Conservation (phyloP, 345 rosid genomes). For the Anastatica hierochuntica region DNA sequence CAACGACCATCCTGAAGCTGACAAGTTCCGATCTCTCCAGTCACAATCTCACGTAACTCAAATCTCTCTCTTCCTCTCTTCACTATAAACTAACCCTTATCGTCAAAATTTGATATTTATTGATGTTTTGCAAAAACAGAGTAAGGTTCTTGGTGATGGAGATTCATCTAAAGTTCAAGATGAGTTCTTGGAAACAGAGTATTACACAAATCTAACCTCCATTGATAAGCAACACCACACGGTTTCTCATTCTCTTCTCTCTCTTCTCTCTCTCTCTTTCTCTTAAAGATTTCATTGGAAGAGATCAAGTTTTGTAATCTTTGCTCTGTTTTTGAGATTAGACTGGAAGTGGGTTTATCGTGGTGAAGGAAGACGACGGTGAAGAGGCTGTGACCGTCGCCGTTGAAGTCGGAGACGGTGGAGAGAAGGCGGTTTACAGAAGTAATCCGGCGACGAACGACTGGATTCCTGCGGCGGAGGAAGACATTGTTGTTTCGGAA, state of each 20-base stretch:
- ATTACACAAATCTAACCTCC: conserved; percentile 46
- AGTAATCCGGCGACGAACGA: conserved; percentile 78
- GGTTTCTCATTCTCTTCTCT: conserved; percentile 20
- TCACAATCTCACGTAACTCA: conserved; percentile 37
- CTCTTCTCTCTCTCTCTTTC: neutral
- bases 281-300: too few relatives aligned
- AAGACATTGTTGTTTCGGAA: conserved; percentile 24
- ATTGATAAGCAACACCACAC: conserved; percentile 66
- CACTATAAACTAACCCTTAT: neutral
- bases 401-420: conserved; percentile 10
- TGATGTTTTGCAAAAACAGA: conserved; percentile 29
- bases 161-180: conserved; percentile 22
- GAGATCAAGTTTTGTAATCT: too few relatives aligned
- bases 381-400: conserved; percentile 5
- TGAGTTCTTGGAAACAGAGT: conserved; percentile 57
- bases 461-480: conserved; percentile 42
- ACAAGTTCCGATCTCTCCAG: conserved; percentile 46
- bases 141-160: conserved; percentile 13
- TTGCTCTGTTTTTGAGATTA: conserved; percentile 18
- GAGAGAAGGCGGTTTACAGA: conserved; percentile 16
- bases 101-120: neutral
- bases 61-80: neutral
- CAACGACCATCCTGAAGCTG: conserved; percentile 41
- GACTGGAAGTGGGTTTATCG: conserved; percentile 73
- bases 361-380: conserved; percentile 27